Percentiles rank a stretch among this genome's conserved stretches.
Conservation (phyloP, 73 alveolate species). For the Diophrys sp. region DNA sequence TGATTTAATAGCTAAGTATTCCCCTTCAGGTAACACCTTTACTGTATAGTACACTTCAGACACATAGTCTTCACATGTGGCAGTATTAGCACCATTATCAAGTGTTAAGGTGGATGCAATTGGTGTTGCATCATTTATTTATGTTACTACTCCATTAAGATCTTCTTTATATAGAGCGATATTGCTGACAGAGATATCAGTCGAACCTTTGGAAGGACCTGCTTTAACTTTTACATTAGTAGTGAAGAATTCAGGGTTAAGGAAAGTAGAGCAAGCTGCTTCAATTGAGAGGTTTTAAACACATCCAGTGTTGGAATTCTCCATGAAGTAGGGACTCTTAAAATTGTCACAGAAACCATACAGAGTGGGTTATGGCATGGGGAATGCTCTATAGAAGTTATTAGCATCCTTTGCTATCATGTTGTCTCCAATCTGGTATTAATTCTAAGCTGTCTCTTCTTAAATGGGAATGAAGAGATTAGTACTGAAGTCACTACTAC, state of each 20-base stretch:
- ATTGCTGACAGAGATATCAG: no score
- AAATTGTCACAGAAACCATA: background rate
- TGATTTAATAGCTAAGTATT: slow-evolving; percentile 1
- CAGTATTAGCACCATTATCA: no score
- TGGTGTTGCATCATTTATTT: no score
- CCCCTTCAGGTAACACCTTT: slow-evolving; percentile 19
- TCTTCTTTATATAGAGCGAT: no score
- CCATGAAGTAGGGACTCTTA: background rate
- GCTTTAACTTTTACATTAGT: background rate
- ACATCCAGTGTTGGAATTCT: background rate
- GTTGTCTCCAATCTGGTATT: background rate
- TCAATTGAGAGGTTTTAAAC: background rate
- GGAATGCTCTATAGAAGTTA: background rate
- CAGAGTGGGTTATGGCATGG: background rate
- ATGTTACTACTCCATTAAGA: no score
- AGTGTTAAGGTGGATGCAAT: no score
- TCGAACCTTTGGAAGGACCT: background rate
- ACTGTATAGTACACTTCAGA: slow-evolving; percentile 10
- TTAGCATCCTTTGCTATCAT: background rate
- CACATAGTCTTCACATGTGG: slow-evolving; percentile 10
- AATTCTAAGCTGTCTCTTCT: background rate
- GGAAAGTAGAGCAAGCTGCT: background rate
- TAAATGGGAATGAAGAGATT: background rate
- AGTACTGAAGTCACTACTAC: background rate
- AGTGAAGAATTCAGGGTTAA: background rate